Percentiles rank a stretch among this genome's conserved stretches.
Conservation (phyloP, 2,329 filamentous ascomycete genomes). For the Monosporascus ibericus region DNA sequence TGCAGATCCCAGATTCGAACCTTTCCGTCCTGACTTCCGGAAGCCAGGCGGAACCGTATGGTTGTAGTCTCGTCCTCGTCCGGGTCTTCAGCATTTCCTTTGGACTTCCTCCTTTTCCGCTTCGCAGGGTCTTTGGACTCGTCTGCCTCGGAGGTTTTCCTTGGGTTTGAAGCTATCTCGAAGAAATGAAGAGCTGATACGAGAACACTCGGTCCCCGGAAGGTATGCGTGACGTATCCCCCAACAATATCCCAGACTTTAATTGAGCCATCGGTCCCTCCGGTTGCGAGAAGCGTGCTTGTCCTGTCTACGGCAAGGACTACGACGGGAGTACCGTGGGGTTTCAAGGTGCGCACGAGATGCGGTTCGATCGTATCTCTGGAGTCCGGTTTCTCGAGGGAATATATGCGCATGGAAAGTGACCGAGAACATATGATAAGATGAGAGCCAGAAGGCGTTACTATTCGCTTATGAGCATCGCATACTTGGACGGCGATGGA, state of each 20-base stretch:
- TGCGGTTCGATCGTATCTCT: constrained; percentile 56
- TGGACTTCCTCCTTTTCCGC: constrained; percentile 38
- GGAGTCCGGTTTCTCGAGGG: constrained; percentile 55
- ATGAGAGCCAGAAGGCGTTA: constrained; percentile 84
- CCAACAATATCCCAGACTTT: constrained; percentile 95
- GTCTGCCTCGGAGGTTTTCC: constrained; percentile 38
- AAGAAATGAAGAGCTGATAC: constrained; percentile 92
- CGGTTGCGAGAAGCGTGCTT: constrained; percentile 84
- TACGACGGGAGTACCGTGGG: constrained; percentile 84
- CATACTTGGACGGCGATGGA: neutral
- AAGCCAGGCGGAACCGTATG: constrained; percentile 71
- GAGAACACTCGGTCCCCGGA: constrained; percentile 86
- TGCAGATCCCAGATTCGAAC: constrained; percentile 87
- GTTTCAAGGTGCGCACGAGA: constrained; percentile 75
- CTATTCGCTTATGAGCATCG: constrained; percentile 34
- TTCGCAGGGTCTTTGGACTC: constrained; percentile 32
- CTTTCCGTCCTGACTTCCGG: constrained; percentile 90
- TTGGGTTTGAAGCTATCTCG: constrained; percentile 51
- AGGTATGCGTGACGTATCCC: constrained; percentile 90
- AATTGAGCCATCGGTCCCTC: constrained; percentile 85
- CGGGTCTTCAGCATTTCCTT: constrained; percentile 31
- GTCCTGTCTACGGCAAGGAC: constrained; percentile 80
- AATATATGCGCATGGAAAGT: constrained; percentile 90
- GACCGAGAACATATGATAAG: constrained; percentile 89
- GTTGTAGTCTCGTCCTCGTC: constrained; percentile 34